These are phyloP conservation scores for Medicago arabica DNA, from an alignment of 306 rosid genomes.

Conservation along the genomic window DNA sequence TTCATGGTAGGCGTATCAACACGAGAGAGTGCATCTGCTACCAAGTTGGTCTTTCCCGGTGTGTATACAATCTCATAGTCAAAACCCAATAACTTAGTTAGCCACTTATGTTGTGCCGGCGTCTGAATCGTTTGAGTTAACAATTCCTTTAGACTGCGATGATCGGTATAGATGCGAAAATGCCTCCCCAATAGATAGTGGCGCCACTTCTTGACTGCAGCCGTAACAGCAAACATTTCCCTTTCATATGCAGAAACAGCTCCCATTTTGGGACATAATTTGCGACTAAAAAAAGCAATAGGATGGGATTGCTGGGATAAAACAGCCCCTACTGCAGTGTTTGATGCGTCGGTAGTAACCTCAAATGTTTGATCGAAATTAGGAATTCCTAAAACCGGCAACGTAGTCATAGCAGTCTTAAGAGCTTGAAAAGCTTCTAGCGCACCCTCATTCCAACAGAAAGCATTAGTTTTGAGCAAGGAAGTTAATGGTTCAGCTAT, in stretches of 20 bases:
- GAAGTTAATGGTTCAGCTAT: no score
- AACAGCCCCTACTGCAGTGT: neutral
- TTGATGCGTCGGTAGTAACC: neutral
- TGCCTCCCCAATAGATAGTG: neutral
- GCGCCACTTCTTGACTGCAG: neutral
- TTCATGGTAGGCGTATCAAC: accelerated
- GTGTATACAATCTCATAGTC: neutral
- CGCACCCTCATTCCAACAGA: no score
- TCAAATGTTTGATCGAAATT: no score
- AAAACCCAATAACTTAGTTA: neutral
- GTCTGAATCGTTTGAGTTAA: neutral
- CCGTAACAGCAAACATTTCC: neutral
- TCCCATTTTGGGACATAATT: neutral
- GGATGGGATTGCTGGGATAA: neutral
- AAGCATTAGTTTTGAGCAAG: no score
- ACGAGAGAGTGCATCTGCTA: neutral
- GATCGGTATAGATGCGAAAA: neutral
- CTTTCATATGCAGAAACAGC: neutral
- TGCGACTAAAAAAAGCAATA: neutral
- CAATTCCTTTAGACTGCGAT: neutral
- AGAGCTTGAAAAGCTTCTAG: no score
- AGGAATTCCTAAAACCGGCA: neutral
- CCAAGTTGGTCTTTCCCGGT: neutral
- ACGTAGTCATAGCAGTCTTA: no score
- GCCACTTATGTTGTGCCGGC: neutral